These are phyloP conservation scores for Taxillus chinensis DNA, from an alignment of 164 flowering plant genomes.

Conservation along the genomic window DNA sequence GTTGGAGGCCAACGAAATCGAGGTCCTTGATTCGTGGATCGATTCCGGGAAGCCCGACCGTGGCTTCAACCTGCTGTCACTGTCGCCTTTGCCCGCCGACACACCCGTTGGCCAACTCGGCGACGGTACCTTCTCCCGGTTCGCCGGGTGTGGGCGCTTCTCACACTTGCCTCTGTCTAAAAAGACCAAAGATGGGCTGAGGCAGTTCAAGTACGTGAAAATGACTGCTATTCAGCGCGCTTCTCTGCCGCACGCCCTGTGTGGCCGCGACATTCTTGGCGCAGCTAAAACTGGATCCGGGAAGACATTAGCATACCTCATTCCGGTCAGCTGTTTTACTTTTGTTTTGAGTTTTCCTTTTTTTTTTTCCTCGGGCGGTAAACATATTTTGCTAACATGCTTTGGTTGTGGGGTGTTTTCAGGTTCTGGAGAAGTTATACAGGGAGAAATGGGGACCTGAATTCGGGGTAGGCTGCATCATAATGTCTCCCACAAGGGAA, in stretches of 20 bases:
- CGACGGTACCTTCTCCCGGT: conserved; percentile 40
- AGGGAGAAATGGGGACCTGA: conserved; percentile 76
- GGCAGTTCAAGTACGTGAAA: conserved; percentile 20
- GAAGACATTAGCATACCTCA: conserved; percentile 79
- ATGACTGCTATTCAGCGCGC: conserved; percentile 91
- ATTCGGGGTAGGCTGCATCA: conserved; percentile 90
- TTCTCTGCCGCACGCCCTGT: conserved; percentile 75
- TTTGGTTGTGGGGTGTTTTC: conserved; percentile 6
- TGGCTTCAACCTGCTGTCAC: conserved; percentile 70
- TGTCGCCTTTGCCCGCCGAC: conserved; percentile 31
- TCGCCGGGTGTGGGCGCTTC: conserved; percentile 55
- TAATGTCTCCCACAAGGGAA: conserved; percentile 92
- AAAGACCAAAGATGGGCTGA: conserved; percentile 55
- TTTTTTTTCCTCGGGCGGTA: background rate
- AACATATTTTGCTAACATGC: background rate
- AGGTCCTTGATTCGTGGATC: conserved; percentile 63
- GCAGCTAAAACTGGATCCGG: conserved; percentile 98
- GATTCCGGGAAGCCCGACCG: conserved; percentile 60
- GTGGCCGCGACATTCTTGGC: conserved; percentile 88
- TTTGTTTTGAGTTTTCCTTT: background rate
- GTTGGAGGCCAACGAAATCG: conserved; percentile 51
- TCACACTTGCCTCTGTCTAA: conserved; percentile 61
- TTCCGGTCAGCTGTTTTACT: conserved; percentile 50
- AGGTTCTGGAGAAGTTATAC: conserved; percentile 85
- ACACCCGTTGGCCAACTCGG: conserved; percentile 38